These are phyloP conservation scores for Ramichloridium luteum DNA, from an alignment of 2,329 filamentous ascomycete genomes.

Conservation along the genomic window DNA sequence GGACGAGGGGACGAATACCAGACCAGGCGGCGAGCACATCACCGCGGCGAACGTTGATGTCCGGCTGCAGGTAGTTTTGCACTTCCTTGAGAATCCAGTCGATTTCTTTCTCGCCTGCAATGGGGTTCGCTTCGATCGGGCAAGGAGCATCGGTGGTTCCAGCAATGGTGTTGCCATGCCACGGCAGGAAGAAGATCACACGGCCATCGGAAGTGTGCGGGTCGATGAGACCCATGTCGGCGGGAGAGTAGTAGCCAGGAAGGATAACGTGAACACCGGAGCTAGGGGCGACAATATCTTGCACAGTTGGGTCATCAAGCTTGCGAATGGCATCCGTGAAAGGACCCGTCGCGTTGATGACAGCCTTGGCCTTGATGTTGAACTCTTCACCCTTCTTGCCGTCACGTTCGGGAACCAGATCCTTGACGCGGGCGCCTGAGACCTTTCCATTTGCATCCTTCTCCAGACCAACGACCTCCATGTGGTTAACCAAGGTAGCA, in stretches of 20 bases:
- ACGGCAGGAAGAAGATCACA: constrained; percentile 86
- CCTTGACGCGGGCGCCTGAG: constrained; percentile 61
- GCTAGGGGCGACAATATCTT: constrained; percentile 73
- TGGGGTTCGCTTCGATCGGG: constrained; percentile 57
- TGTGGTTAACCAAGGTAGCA: constrained; percentile 68
- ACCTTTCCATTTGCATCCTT: constrained; percentile 63
- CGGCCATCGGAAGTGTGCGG: constrained; percentile 76
- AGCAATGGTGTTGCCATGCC: constrained; percentile 86
- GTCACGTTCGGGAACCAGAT: constrained; percentile 54
- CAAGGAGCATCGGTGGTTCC: constrained; percentile 76
- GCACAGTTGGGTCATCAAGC: constrained; percentile 60
- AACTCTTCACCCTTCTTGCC: constrained; percentile 53
- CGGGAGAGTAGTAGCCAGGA: constrained; percentile 74
- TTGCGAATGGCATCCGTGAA: constrained; percentile 79
- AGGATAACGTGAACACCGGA: constrained; percentile 79
- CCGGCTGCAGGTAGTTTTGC: constrained; percentile 66
- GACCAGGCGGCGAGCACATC: constrained; percentile 89
- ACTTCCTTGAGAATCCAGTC: constrained; percentile 81
- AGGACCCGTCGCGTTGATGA: constrained; percentile 81
- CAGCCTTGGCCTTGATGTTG: constrained; percentile 61
- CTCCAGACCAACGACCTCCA: constrained; percentile 64
- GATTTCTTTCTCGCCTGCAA: constrained; percentile 73
- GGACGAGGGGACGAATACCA: constrained; percentile 73
- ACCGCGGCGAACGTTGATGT: constrained; percentile 71
- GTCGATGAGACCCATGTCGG: constrained; percentile 79